phyloP scores from a whole-genome alignment of 2,329 filamentous ascomycete genomes.

The Diaporthe capsici region DNA sequence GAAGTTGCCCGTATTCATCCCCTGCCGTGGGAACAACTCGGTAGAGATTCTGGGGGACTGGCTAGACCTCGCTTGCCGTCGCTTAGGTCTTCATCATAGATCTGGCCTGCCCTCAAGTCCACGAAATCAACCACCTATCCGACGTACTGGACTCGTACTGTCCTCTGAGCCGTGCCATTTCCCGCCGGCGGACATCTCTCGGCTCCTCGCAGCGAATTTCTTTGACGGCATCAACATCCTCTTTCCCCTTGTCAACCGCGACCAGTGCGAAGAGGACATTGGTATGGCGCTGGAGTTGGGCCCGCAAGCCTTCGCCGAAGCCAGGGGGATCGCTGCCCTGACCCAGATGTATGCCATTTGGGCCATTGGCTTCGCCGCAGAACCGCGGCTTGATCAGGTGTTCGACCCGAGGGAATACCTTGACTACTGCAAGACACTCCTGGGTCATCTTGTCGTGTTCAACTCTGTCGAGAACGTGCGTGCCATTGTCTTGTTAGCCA shows the following conservation, averaged over 20 bases:
- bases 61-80: background rate
- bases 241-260: background rate
- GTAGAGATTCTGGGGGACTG: background rate
- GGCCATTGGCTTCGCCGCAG: background rate
- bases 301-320: background rate
- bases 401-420: background rate
- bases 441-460: background rate
- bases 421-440: background rate
- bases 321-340: background rate
- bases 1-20: background rate
- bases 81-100: background rate
- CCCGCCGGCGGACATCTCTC: background rate
- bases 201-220: background rate
- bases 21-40: background rate
- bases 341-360: background rate
- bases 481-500: background rate
- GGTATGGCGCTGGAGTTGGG: background rate
- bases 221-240: background rate
- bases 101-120: background rate
- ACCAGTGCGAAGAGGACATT: background rate
- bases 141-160: background rate
- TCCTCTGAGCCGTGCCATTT: background rate
- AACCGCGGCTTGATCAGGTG: background rate
- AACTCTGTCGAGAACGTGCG: conserved; percentile 2
- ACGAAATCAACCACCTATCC: background rate